A percentile compares a stretch with the other conserved stretches of the same genome.
phyloP scores from a whole-genome alignment of 306 rosid genomes.

The Vachellia collinsii region DNA sequence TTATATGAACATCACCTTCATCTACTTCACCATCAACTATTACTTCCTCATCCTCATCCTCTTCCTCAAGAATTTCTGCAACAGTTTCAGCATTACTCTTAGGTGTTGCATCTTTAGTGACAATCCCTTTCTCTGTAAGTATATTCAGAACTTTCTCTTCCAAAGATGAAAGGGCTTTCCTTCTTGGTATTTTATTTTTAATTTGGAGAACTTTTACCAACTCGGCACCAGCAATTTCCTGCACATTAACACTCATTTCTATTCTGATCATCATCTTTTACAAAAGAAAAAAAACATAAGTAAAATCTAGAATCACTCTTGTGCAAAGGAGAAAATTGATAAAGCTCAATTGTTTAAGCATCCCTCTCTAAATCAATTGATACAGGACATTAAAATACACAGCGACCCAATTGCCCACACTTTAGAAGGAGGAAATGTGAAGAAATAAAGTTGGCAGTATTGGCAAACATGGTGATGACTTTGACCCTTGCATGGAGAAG shows the following conservation, averaged over 20 bases:
- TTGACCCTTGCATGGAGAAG: neutral
- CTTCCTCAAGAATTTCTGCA: constrained; percentile 76
- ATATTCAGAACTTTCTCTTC: constrained; percentile 81
- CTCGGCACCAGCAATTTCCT: constrained; percentile 89
- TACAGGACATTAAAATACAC: neutral
- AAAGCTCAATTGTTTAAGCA: constrained; percentile 12
- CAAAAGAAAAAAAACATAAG: constrained; percentile 31
- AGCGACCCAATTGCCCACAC: neutral
- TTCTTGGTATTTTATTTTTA: constrained; percentile 82
- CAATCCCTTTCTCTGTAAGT: constrained; percentile 85
- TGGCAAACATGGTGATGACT: neutral
- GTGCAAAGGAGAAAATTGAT: neutral
- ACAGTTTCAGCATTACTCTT: constrained; percentile 59
- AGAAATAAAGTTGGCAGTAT: neutral
- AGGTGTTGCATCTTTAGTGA: constrained; percentile 52
- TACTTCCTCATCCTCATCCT: constrained; percentile 93
- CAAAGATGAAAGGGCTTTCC: constrained; percentile 79
- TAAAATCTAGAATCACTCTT: constrained; percentile 19
- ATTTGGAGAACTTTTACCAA: constrained; percentile 76
- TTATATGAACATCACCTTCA: constrained; percentile 98
- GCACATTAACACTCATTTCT: constrained; percentile 42
- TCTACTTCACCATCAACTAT: constrained; percentile 98
- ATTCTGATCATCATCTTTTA: constrained; percentile 33
- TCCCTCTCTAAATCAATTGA: constrained; percentile 20
- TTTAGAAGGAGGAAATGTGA: neutral